phyloP scores from a whole-genome alignment of 345 rosid species.

The Toxicodendron radicans region DNA sequence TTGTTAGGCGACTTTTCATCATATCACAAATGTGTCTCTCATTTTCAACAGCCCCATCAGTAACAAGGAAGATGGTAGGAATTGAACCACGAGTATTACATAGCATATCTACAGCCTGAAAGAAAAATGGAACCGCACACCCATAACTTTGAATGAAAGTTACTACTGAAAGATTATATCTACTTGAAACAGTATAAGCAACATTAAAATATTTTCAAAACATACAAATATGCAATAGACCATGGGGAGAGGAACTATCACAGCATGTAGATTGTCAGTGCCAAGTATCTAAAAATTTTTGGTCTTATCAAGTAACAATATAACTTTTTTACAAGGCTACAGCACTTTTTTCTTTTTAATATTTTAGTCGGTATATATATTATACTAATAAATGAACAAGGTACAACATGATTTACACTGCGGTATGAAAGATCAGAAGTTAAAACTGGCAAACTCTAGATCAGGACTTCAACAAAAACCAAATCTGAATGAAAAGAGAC shows the following conservation, averaged over 20 bases:
- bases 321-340: neutral
- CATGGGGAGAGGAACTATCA: neutral
- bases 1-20: constrained; percentile 55
- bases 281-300: neutral
- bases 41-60: constrained; percentile 95
- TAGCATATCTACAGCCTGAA: constrained; percentile 89
- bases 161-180: neutral
- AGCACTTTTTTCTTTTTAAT: too few relatives aligned
- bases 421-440: neutral
- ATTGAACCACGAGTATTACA: constrained; percentile 52
- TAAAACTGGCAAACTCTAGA: constrained; percentile 8
- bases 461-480: neutral
- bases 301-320: neutral
- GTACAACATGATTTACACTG: neutral
- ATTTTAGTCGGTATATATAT: neutral
- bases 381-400: neutral
- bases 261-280: neutral
- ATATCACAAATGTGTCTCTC: constrained; percentile 76
- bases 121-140: constrained; percentile 25
- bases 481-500: constrained; percentile 34
- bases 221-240: neutral
- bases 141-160: constrained; percentile 1
- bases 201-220: neutral
- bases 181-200: neutral
- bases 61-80: constrained; percentile 80